phyloP scores from a whole-genome alignment of 768 basidiomycete species.

The Lentinus brumalis region DNA sequence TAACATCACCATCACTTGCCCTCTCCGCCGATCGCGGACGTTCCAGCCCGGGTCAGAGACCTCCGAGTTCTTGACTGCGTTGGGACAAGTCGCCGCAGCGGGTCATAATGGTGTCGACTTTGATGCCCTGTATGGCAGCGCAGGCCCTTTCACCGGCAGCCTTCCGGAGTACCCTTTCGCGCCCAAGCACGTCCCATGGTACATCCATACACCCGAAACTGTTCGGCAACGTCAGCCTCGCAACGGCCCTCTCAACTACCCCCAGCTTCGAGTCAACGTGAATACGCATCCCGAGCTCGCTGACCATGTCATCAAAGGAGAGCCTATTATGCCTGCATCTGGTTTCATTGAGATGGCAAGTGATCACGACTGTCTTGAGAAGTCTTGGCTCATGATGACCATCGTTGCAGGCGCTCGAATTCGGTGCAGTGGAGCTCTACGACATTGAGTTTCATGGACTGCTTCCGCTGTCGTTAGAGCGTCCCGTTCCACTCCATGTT shows the following conservation, averaged over 20 bases:
- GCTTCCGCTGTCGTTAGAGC: conserved; percentile 28
- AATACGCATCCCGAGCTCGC: conserved; percentile 43
- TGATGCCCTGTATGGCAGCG: conserved; percentile 28
- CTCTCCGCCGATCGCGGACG: conserved; percentile 32
- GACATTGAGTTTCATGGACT: conserved; percentile 31
- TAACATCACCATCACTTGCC: conserved; percentile 26
- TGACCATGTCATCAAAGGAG: conserved; percentile 46
- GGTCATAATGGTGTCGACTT: conserved; percentile 39
- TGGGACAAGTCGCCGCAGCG: conserved; percentile 33
- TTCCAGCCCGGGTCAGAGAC: conserved; percentile 26
- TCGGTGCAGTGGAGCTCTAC: conserved; percentile 31
- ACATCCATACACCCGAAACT: conserved; percentile 15
- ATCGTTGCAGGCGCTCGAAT: conserved; percentile 36
- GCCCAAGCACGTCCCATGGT: conserved; percentile 28
- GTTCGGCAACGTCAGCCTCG: conserved; percentile 27
- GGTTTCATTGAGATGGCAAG: conserved; percentile 44
- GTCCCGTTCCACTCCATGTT: conserved; percentile 23
- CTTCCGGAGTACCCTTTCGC: conserved; percentile 35
- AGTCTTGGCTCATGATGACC: neutral
- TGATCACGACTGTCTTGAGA: neutral
- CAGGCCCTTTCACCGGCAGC: neutral
- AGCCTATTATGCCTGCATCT: conserved; percentile 49
- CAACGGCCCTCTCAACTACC: conserved; percentile 40
- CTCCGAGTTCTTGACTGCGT: conserved; percentile 25
- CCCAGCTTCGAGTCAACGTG: conserved; percentile 38